These are phyloP conservation scores for Allantophomopsis cytisporea DNA, from an alignment of 2,329 filamentous ascomycete genomes.

Conservation along the genomic window DNA sequence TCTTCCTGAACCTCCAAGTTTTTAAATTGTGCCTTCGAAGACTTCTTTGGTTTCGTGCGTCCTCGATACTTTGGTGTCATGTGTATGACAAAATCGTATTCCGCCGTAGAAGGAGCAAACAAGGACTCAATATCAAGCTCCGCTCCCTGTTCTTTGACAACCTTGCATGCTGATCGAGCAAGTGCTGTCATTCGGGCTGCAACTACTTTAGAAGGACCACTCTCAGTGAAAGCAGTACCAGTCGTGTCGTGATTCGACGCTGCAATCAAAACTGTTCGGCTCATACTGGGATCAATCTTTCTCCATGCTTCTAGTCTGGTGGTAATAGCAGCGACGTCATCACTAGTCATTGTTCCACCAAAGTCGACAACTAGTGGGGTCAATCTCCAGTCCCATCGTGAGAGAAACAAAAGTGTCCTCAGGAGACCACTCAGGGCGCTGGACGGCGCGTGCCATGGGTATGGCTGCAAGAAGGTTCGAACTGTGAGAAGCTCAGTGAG, in stretches of 20 bases:
- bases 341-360: slow-evolving; percentile 44
- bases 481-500: slow-evolving; percentile 74
- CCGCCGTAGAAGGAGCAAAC: slow-evolving; percentile 58
- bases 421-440: slow-evolving; percentile 71
- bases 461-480: slow-evolving; percentile 65
- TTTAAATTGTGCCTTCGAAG: slow-evolving; percentile 50
- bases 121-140: slow-evolving; percentile 42
- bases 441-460: slow-evolving; percentile 68
- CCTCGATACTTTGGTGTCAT: slow-evolving; percentile 27
- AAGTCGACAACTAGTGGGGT: slow-evolving; percentile 74
- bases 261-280: slow-evolving; percentile 66
- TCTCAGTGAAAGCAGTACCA: slow-evolving; percentile 70
- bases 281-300: slow-evolving; percentile 79
- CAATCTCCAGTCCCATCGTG: slow-evolving; percentile 83
- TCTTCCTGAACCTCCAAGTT: slow-evolving; percentile 57
- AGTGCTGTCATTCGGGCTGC: slow-evolving; percentile 73
- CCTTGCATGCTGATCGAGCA: slow-evolving; percentile 59
- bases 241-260: slow-evolving; percentile 67
- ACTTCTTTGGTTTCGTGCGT: slow-evolving; percentile 21
- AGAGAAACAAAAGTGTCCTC: slow-evolving; percentile 64
- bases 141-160: slow-evolving; percentile 38
- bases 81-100: slow-evolving; percentile 80
- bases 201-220: slow-evolving; percentile 64
- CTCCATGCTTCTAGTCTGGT: slow-evolving; percentile 74
- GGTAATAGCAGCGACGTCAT: slow-evolving; percentile 47